Conservation (phyloP, 176 grass and related monocot genomes). For the Musa schizocarpa region DNA sequence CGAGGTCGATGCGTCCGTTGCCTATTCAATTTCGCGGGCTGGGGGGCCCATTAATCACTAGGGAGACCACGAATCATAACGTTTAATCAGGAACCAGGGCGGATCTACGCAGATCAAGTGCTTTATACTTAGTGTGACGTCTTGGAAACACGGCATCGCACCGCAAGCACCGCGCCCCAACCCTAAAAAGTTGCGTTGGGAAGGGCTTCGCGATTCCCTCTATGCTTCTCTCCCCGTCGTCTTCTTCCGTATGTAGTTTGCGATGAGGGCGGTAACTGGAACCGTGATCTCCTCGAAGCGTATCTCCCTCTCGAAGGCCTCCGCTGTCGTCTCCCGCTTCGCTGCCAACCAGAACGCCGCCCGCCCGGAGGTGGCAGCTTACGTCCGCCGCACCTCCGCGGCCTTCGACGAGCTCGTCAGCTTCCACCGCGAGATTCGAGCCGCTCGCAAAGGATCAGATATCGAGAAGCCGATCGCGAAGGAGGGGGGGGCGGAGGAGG, state of each 20-base stretch:
- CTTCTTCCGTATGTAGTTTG: not conserved
- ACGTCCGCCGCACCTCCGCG: conserved; percentile 10
- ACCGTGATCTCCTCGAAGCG: not conserved
- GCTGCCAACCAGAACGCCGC: not conserved
- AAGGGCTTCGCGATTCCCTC: too few relatives aligned
- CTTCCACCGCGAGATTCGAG: conserved; percentile 9
- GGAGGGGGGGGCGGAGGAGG: not conserved
- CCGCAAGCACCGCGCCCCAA: not conserved
- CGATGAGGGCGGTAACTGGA: conserved; percentile 20
- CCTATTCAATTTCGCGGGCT: too few relatives aligned
- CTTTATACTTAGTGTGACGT: too few relatives aligned
- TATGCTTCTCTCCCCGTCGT: not conserved
- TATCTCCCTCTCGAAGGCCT: conserved; percentile 8
- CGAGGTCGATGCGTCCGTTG: too few relatives aligned
- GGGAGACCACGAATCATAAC: too few relatives aligned
- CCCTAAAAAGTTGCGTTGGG: not conserved
- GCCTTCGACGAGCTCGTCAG: conserved; percentile 13
- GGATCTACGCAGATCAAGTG: too few relatives aligned
- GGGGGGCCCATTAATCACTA: too few relatives aligned
- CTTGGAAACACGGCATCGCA: not conserved
- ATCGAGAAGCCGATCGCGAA: not conserved
- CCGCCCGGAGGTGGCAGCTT: not conserved
- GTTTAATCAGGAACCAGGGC: too few relatives aligned
- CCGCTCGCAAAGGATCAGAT: not conserved
- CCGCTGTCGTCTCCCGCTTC: conserved; percentile 11